phyloP scores from a whole-genome alignment of 306 rosid genomes.

The Begonia fuchsioides region DNA sequence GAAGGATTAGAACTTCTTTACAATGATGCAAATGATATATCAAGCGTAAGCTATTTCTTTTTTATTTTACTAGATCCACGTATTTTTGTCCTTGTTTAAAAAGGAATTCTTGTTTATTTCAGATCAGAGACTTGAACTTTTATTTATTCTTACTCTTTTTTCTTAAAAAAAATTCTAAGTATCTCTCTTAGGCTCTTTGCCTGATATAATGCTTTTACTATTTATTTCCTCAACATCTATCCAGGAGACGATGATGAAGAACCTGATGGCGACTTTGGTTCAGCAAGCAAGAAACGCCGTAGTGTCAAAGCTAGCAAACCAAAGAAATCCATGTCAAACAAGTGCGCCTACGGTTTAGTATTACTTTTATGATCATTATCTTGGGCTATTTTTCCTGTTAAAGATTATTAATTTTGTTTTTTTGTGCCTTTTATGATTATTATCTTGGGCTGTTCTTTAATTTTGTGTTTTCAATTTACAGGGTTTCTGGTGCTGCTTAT shows the following conservation, averaged over 20 bases:
- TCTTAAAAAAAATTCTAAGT: background rate
- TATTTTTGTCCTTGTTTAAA: no score
- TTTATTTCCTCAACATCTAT: constrained; percentile 6
- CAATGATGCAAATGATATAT: no score
- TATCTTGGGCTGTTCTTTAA: background rate
- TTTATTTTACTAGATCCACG: no score
- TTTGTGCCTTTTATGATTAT: constrained; percentile 10
- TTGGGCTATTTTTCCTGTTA: background rate
- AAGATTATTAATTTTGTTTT: no score
- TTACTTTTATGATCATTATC: constrained; percentile 8
- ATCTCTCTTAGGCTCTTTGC: constrained; percentile 1
- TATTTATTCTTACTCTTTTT: background rate
- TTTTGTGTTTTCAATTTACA: constrained; percentile 19
- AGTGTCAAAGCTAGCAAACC: constrained; percentile 42
- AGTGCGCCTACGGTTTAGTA: constrained; percentile 28
- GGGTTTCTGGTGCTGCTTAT: constrained; percentile 75
- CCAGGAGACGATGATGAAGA: constrained; percentile 75
- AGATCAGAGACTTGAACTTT: no score
- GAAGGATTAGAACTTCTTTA: no score
- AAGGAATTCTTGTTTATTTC: no score
- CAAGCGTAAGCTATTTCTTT: no score
- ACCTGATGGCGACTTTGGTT: constrained; percentile 55
- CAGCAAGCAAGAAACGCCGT: constrained; percentile 81
- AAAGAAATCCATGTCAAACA: constrained; percentile 57
- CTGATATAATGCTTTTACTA: constrained; percentile 2